Conservation (phyloP, 2,329 filamentous ascomycete genomes). For the Paecilomyces sp. region DNA sequence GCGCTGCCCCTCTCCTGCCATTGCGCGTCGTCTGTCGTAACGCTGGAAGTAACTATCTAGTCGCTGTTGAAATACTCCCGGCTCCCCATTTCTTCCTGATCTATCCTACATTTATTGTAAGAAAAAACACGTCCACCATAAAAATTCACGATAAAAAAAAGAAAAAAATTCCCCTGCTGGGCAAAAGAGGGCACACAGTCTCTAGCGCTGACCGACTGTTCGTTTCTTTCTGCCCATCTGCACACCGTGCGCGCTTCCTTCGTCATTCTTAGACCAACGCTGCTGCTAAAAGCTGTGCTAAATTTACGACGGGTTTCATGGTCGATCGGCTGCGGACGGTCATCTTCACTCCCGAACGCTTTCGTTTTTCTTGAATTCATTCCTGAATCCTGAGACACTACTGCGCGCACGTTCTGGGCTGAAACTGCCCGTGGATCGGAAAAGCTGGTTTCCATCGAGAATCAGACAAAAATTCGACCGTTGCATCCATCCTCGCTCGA, state of each 20-base stretch:
- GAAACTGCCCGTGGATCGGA: background rate
- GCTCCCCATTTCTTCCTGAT: background rate
- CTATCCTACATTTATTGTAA: background rate
- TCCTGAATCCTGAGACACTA: background rate
- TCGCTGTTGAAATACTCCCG: background rate
- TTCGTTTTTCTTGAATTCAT: background rate
- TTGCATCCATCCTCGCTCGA: background rate
- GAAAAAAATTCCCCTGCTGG: background rate
- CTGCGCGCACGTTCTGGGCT: background rate
- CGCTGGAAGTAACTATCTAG: constrained; percentile 4
- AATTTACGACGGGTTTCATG: background rate
- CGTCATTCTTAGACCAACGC: background rate
- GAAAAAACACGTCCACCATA: too few species aligned
- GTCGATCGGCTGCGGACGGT: background rate
- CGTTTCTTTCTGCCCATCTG: background rate
- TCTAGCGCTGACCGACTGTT: background rate
- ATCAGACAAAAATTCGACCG: background rate
- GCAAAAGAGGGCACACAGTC: background rate
- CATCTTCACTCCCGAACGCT: background rate
- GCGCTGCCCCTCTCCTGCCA: constrained; percentile 3
- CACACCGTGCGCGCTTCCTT: background rate
- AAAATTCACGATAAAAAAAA: too few species aligned
- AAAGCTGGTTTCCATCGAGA: background rate
- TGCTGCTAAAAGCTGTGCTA: background rate
- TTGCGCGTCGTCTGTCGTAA: constrained; percentile 23